Conservation (phyloP, 768 basidiomycete species). For the Boletus rubropictus region DNA sequence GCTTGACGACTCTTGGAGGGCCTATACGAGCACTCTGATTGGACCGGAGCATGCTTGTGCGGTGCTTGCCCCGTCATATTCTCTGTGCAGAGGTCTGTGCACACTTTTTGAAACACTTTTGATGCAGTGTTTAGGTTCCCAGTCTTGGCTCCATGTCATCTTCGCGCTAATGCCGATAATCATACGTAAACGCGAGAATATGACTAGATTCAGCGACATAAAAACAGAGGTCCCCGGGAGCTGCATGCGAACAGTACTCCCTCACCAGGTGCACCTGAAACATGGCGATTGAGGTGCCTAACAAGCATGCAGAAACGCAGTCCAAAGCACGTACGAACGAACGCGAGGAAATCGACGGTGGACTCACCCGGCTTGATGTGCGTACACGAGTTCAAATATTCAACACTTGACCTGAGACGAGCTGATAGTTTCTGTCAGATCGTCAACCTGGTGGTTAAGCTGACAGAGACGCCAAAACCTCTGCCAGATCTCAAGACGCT, state of each 20-base stretch:
- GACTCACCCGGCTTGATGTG: constrained; percentile 15
- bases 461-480: constrained; percentile 44
- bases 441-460: constrained; percentile 46
- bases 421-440: constrained; percentile 34
- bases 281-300: constrained; percentile 3
- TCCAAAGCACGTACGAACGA: background rate
- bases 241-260: background rate
- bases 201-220: background rate
- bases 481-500: constrained; percentile 45
- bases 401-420: background rate
- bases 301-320: constrained; percentile 1
- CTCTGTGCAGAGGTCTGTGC: too few relatives aligned
- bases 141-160: too few relatives aligned
- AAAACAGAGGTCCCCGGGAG: background rate
- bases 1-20: too few relatives aligned
- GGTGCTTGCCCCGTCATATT: too few relatives aligned
- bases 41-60: too few relatives aligned
- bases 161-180: too few relatives aligned
- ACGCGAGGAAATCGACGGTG: background rate
- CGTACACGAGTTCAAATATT: too few relatives aligned
- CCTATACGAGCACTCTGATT: too few relatives aligned
- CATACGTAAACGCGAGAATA: background rate
- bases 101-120: too few relatives aligned
- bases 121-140: too few relatives aligned
- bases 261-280: background rate